A percentile compares a stretch with the other conserved stretches of the same genome.
Evolutionary conservation across 129 eudicot species (phyloP).

Genomic region (Oenanthe sinensis): DNA sequence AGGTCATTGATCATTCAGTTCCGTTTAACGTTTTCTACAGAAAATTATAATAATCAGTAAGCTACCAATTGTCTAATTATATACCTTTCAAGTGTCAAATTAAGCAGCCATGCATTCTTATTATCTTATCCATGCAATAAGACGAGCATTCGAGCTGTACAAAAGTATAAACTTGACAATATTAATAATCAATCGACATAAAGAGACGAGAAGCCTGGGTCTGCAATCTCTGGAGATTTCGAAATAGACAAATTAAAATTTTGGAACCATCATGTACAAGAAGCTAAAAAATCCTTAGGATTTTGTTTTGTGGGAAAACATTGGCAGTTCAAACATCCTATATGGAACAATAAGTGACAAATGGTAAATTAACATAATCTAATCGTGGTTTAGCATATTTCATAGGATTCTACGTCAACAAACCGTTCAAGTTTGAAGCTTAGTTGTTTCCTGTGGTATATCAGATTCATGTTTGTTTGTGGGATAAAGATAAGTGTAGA

Average conservation of each 20-base stretch:
- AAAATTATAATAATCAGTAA: not conserved
- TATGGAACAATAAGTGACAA: not conserved
- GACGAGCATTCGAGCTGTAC: no score
- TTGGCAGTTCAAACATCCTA: not conserved
- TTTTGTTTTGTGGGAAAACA: slow-evolving; percentile 6
- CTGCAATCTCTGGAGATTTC: slow-evolving; percentile 1
- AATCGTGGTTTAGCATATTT: not conserved
- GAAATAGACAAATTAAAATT: not conserved
- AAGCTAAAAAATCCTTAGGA: not conserved
- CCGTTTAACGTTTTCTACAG: not conserved
- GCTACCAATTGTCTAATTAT: not conserved
- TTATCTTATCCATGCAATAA: not conserved
- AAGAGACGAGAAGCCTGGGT: slow-evolving; percentile 1
- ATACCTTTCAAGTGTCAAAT: not conserved
- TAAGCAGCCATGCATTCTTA: not conserved
- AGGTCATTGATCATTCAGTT: not conserved
- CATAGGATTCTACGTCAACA: slow-evolving; percentile 7
- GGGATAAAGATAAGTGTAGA: not conserved
- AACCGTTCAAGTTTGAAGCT: slow-evolving; percentile 8
- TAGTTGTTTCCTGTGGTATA: not conserved
- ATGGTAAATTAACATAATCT: not conserved
- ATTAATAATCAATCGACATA: not conserved
- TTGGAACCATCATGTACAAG: not conserved
- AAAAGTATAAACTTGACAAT: not conserved
- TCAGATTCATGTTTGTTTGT: not conserved